Percentiles rank a stretch among this genome's conserved stretches.
Evolutionary conservation across 805 yeast species (phyloP).

Genomic region (Spencermartinsiella europaea): DNA sequence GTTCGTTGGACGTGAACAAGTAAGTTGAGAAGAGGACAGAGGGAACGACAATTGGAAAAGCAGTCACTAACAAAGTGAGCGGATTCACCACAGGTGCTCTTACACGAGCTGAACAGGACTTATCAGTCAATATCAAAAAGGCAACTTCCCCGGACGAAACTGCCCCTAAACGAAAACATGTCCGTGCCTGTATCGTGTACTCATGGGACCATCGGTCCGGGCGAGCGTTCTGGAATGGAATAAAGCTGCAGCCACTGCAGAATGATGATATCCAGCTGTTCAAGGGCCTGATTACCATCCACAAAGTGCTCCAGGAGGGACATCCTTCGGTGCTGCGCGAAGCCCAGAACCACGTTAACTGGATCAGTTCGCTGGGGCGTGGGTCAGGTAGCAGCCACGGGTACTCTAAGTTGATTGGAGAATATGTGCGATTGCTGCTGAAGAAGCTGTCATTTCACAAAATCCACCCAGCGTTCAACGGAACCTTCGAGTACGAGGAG

Average conservation of each 20-base stretch:
- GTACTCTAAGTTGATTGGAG: slow-evolving; percentile 70
- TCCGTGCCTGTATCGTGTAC: slow-evolving; percentile 88
- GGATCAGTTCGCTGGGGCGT: slow-evolving; percentile 69
- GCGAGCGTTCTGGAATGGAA: slow-evolving; percentile 75
- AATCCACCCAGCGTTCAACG: slow-evolving; percentile 83
- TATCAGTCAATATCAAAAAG: slow-evolving; percentile 57
- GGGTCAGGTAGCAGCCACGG: slow-evolving; percentile 43
- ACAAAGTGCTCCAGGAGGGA: slow-evolving; percentile 97
- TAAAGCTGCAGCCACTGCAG: slow-evolving; percentile 74
- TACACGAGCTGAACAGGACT: slow-evolving; percentile 34
- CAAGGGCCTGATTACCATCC: slow-evolving; percentile 79
- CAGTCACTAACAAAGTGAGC: too few relatives aligned
- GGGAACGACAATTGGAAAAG: too few relatives aligned
- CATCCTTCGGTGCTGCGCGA: slow-evolving; percentile 79
- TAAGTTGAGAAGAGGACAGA: too few relatives aligned
- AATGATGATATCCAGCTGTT: slow-evolving; percentile 79
- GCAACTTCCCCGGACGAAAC: slow-evolving; percentile 83
- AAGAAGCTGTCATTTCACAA: slow-evolving; percentile 78
- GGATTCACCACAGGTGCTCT: slow-evolving; percentile 19
- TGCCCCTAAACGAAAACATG: slow-evolving; percentile 95
- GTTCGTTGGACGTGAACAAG: too few relatives aligned
- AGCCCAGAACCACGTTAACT: slow-evolving; percentile 71
- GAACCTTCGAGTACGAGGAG: slow-evolving; percentile 94
- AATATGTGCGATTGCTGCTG: slow-evolving; percentile 65
- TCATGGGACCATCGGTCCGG: slow-evolving; percentile 94